These are phyloP conservation scores for Fusarium agapanthi DNA, from an alignment of 2,329 filamentous ascomycete species.

Conservation along the genomic window DNA sequence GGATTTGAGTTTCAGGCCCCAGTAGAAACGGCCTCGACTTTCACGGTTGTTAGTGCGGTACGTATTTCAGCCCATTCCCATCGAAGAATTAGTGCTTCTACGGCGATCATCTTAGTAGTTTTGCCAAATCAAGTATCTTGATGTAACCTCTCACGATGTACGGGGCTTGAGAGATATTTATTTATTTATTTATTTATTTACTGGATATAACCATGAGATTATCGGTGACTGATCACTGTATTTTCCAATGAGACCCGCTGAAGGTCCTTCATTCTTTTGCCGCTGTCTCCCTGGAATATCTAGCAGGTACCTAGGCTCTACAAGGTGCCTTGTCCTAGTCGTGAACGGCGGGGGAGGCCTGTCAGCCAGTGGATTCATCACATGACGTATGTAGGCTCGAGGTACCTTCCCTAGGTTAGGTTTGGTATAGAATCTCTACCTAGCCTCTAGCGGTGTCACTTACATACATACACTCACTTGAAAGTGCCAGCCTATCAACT, in stretches of 20 bases:
- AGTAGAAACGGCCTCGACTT: not conserved
- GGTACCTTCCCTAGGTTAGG: not conserved
- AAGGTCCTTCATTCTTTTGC: not conserved
- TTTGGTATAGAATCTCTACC: too few species aligned
- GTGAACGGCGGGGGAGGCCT: constrained; percentile 15
- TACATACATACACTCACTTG: constrained; percentile 32
- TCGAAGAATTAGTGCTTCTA: not conserved
- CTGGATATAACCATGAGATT: not conserved
- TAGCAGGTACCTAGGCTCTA: too few species aligned
- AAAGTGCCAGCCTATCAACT: constrained; percentile 31
- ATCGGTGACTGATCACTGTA: not conserved
- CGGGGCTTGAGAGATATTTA: not conserved
- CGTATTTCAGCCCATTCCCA: not conserved
- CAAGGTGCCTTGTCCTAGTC: not conserved
- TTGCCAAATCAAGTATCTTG: not conserved
- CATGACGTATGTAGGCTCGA: constrained; percentile 33
- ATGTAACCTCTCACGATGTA: not conserved
- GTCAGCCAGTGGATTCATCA: constrained; percentile 35
- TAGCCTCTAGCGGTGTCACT: constrained; percentile 34
- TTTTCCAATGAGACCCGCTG: not conserved
- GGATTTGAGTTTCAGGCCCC: constrained; percentile 8
- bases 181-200: not conserved
- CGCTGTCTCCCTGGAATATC: not conserved
- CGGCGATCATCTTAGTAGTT: not conserved
- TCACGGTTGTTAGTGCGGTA: not conserved